phyloP scores from a whole-genome alignment of 345 rosid species.

The Salix caprea region DNA sequence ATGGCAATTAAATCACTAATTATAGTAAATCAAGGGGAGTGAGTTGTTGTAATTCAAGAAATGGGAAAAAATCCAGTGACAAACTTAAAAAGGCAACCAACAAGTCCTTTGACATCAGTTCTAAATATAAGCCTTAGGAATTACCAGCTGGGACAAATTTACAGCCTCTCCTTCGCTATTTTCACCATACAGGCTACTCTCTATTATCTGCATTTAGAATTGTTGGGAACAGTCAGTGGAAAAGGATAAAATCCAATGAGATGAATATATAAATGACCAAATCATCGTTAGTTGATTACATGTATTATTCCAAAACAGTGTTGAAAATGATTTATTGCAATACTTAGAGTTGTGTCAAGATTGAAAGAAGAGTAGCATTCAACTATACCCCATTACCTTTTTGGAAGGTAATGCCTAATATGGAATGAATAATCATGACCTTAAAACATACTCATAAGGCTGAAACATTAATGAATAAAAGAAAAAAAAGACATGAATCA shows the following conservation, averaged over 20 bases:
- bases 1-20: background rate
- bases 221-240: slow-evolving; percentile 11
- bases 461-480: background rate
- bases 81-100: slow-evolving; percentile 16
- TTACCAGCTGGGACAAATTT: slow-evolving; percentile 93
- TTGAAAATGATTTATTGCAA: background rate
- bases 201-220: slow-evolving; percentile 62
- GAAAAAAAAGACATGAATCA: background rate
- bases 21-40: background rate
- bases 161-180: slow-evolving; percentile 81
- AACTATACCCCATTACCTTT: background rate
- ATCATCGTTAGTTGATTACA: background rate
- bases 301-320: background rate
- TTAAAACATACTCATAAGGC: background rate
- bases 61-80: background rate
- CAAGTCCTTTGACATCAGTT: slow-evolving; percentile 14
- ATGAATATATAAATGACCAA: background rate
- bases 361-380: background rate
- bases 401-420: background rate
- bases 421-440: background rate
- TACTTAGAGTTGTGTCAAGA: background rate
- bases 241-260: slow-evolving; percentile 9
- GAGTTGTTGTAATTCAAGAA: background rate
- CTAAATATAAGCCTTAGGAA: slow-evolving; percentile 27
- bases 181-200: slow-evolving; percentile 82